A percentile compares a stretch with the other conserved stretches of the same genome.
phyloP scores from a whole-genome alignment of 345 rosid genomes.

The Rhizophora mangle region DNA sequence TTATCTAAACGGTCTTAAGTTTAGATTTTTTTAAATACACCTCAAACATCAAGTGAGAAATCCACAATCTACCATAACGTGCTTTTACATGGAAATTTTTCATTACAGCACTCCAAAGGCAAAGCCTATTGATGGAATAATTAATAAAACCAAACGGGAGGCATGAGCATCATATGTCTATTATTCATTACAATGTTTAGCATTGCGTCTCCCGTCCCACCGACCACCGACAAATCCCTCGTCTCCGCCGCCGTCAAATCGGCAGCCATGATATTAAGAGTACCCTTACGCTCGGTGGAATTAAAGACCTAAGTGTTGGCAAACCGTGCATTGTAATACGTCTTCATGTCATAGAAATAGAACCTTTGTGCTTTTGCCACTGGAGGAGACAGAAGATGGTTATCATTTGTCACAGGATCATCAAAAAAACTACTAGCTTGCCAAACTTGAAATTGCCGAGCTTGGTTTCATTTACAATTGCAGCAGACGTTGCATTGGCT shows the following conservation, averaged over 20 bases:
- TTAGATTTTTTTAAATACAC: no score
- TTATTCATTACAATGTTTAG: no score
- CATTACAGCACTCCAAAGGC: no score
- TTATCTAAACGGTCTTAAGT: no score
- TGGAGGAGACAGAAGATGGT: slow-evolving; percentile 40
- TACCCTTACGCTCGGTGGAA: slow-evolving; percentile 52
- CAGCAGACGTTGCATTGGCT: no score
- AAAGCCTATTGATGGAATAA: no score
- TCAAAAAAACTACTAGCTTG: slow-evolving; percentile 19
- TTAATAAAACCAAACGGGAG: no score
- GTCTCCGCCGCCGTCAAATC: slow-evolving; percentile 52
- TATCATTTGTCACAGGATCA: slow-evolving; percentile 51
- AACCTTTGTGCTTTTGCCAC: slow-evolving; percentile 63
- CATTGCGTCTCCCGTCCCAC: slow-evolving; percentile 56
- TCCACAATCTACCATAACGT: no score
- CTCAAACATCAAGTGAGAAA: no score
- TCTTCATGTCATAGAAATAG: slow-evolving; percentile 61
- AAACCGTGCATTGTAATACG: slow-evolving; percentile 44
- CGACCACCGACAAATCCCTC: slow-evolving; percentile 67
- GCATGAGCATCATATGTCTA: no score
- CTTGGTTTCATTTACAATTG: slow-evolving; percentile 2
- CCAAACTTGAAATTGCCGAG: slow-evolving; percentile 1
- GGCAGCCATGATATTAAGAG: slow-evolving; percentile 55
- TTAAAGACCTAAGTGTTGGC: slow-evolving; percentile 58
- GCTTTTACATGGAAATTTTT: no score